These are phyloP conservation scores for Penicillium sp. DNA, from an alignment of 2,329 filamentous ascomycete genomes.

Conservation along the genomic window DNA sequence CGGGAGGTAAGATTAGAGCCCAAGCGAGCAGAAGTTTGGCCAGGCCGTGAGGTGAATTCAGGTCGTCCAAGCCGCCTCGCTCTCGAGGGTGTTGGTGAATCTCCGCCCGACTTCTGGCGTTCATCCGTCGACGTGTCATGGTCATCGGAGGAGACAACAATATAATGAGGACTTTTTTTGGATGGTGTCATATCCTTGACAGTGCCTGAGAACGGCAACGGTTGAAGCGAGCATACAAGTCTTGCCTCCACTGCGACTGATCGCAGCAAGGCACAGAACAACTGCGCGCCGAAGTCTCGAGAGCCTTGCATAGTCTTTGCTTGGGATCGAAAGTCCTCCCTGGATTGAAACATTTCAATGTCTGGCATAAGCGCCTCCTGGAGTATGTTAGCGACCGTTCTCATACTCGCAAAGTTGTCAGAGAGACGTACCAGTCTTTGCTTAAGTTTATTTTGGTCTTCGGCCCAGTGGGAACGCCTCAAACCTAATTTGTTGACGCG, in stretches of 20 bases:
- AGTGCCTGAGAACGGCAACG: slow-evolving; percentile 64
- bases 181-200: slow-evolving; percentile 44
- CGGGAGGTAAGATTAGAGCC: slow-evolving; percentile 49
- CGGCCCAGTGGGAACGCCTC: slow-evolving; percentile 71
- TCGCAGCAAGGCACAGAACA: slow-evolving; percentile 85
- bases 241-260: slow-evolving; percentile 77
- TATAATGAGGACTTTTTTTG: slow-evolving; percentile 39
- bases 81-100: slow-evolving; percentile 18
- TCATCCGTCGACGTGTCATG: slow-evolving; percentile 32
- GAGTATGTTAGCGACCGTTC: slow-evolving; percentile 11
- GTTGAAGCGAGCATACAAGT: slow-evolving; percentile 86
- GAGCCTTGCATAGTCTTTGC: slow-evolving; percentile 73
- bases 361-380: slow-evolving; percentile 60
- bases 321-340: slow-evolving; percentile 68
- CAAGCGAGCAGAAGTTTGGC: slow-evolving; percentile 12
- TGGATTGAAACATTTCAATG: slow-evolving; percentile 66
- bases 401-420: slow-evolving; percentile 11
- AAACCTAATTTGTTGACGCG: slow-evolving; percentile 69
- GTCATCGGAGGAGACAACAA: slow-evolving; percentile 38
- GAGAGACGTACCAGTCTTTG: slow-evolving; percentile 45
- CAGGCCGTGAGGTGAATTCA: slow-evolving; percentile 26
- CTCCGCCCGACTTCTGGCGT: slow-evolving; percentile 5
- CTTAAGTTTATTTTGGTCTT: slow-evolving; percentile 60
- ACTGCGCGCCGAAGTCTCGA: slow-evolving; percentile 81
- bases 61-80: slow-evolving; percentile 38